Percentiles rank a stretch among this genome's conserved stretches.
Conservation (phyloP, 495 filamentous ascomycete species). For the Penicillium psychrofluorescens region DNA sequence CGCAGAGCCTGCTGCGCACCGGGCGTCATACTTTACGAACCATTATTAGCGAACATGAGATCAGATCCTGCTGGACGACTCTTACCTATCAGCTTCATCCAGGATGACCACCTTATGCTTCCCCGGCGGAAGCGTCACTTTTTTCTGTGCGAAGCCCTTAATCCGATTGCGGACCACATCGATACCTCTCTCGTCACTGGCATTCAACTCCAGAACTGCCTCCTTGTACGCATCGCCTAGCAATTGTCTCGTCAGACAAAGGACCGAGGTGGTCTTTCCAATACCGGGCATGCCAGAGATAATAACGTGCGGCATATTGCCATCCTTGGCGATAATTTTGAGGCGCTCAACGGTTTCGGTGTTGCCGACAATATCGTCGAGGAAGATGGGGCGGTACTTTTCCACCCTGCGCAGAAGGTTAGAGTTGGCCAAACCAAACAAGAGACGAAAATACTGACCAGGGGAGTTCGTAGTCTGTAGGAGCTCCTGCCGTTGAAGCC, state of each 20-base stretch:
- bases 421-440: conserved; percentile 9
- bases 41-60: neutral
- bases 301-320: conserved; percentile 99
- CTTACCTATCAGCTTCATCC: conserved; percentile 83
- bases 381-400: conserved; percentile 90
- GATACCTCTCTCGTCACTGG: conserved; percentile 95
- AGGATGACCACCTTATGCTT: conserved; percentile 96
- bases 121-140: conserved; percentile 87
- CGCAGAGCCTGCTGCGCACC: conserved; percentile 94
- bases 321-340: conserved; percentile 98
- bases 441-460: conserved; percentile 50
- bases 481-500: conserved; percentile 51
- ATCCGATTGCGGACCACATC: conserved; percentile 98
- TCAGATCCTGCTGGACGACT: neutral
- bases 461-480: conserved; percentile 77
- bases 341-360: conserved; percentile 94
- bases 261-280: conserved; percentile 94
- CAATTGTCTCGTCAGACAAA: conserved; percentile 88
- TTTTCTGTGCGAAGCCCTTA: conserved; percentile 98
- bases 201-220: conserved; percentile 92
- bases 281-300: conserved; percentile 99
- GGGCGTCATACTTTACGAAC: conserved; percentile 67
- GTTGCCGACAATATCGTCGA: conserved; percentile 96
- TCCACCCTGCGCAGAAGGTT: conserved; percentile 65
- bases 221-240: conserved; percentile 95